Conservation (phyloP, 352 stramenopile species). For the Globisporangium mamillatum region DNA sequence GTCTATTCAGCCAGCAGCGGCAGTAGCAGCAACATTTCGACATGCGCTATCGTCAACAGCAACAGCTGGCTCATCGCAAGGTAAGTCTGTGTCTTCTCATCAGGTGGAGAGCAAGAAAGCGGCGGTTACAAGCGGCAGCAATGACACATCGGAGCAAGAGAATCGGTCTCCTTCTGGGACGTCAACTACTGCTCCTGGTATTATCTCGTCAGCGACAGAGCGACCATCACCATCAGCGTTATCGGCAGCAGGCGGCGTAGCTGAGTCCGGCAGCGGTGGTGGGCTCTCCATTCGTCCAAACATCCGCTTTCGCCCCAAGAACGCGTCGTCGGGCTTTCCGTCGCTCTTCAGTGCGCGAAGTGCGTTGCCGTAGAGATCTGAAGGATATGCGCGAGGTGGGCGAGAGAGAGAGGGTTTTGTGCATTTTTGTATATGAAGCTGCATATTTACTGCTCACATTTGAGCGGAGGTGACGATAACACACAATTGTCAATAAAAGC, state of each 20-base stretch:
- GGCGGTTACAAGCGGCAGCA: neutral
- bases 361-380: neutral
- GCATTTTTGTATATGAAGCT: neutral
- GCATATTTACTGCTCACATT: neutral
- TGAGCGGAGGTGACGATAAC: neutral
- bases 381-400: neutral
- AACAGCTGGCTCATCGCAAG: conserved; percentile 20
- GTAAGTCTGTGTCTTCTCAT: conserved; percentile 31
- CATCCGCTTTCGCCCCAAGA: conserved; percentile 63
- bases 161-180: conserved; percentile 6
- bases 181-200: neutral
- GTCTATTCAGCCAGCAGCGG: neutral
- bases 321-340: conserved; percentile 34
- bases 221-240: conserved; percentile 7
- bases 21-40: neutral
- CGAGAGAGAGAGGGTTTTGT: neutral
- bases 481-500: neutral
- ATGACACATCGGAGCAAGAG: conserved; percentile 9
- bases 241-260: neutral
- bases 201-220: conserved; percentile 7
- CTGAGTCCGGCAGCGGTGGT: neutral
- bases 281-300: conserved; percentile 63
- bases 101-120: neutral
- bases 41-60: conserved; percentile 1
- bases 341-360: conserved; percentile 36